These are phyloP conservation scores for Suillus paluster DNA, from an alignment of 768 basidiomycete species.

Conservation along the genomic window DNA sequence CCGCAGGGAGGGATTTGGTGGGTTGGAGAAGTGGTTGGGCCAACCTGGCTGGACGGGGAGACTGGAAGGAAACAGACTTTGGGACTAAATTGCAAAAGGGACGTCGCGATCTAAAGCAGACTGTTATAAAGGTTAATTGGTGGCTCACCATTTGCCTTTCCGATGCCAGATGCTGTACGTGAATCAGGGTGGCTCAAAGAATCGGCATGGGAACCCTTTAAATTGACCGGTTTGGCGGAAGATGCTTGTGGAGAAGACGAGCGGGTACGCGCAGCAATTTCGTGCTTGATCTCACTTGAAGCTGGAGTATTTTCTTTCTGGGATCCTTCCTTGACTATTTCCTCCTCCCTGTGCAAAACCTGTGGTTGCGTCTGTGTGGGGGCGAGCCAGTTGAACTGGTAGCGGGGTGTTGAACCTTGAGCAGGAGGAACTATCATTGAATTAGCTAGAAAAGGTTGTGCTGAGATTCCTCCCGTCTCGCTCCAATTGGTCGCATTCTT, in stretches of 20 bases:
- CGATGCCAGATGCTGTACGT: slow-evolving; percentile 32
- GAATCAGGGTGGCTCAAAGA: slow-evolving; percentile 27
- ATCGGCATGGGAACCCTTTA: slow-evolving; percentile 29
- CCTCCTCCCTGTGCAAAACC: slow-evolving; percentile 22
- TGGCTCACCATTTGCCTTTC: slow-evolving; percentile 37
- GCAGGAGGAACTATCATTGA: slow-evolving; percentile 42
- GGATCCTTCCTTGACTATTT: slow-evolving; percentile 42
- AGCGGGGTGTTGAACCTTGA: slow-evolving; percentile 44
- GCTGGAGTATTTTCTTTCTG: slow-evolving; percentile 56
- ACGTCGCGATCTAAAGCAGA: slow-evolving; percentile 28
- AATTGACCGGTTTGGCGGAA: slow-evolving; percentile 26
- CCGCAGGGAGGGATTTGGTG: slow-evolving; percentile 26
- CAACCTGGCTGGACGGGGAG: slow-evolving; percentile 27
- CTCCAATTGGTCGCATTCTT: slow-evolving; percentile 23
- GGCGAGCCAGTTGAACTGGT: slow-evolving; percentile 63
- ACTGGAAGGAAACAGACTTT: slow-evolving; percentile 41
- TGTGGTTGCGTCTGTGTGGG: slow-evolving; percentile 49
- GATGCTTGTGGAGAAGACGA: slow-evolving; percentile 27
- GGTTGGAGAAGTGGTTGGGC: slow-evolving; percentile 19
- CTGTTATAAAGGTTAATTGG: slow-evolving; percentile 22
- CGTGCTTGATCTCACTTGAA: slow-evolving; percentile 24
- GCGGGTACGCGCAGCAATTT: slow-evolving; percentile 15
- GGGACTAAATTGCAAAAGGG: slow-evolving; percentile 24
- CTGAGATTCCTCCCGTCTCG: slow-evolving; percentile 27
- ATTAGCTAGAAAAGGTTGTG: slow-evolving; percentile 45